phyloP scores from a whole-genome alignment of 2,329 filamentous ascomycete genomes.

The Bertia moriformis region DNA sequence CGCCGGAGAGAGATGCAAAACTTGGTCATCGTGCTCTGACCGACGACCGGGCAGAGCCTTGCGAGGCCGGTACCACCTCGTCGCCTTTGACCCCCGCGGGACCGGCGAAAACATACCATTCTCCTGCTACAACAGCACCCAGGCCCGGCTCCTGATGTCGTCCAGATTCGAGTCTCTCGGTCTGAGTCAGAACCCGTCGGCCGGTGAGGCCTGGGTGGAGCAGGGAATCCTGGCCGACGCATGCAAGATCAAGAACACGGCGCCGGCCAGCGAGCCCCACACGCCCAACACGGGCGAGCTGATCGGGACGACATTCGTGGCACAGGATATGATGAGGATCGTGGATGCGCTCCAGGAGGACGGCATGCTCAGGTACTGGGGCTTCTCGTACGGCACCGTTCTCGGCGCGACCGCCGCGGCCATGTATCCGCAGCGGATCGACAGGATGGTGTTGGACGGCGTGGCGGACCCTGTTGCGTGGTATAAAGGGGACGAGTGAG shows the following conservation, averaged over 20 bases:
- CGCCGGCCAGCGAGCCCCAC: too few relatives aligned
- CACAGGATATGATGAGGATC: conserved; percentile 21
- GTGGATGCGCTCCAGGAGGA: conserved; percentile 21
- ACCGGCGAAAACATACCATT: conserved; percentile 8
- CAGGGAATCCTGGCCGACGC: conserved; percentile 6
- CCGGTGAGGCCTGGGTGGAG: conserved; percentile 7
- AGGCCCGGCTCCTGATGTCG: background rate
- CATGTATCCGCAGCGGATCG: conserved; percentile 25
- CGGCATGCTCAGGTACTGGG: conserved; percentile 19
- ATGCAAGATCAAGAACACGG: conserved; percentile 9
- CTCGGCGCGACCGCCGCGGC: conserved; percentile 21
- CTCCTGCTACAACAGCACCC: conserved; percentile 6
- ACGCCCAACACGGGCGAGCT: conserved; percentile 10
- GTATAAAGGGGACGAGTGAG: too few relatives aligned
- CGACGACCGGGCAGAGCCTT: too few relatives aligned
- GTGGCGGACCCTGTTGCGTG: conserved; percentile 16
- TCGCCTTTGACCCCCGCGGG: conserved; percentile 9
- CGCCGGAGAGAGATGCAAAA: too few relatives aligned
- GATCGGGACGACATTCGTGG: conserved; percentile 16
- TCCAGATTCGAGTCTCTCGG: background rate
- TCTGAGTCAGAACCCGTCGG: conserved; percentile 4
- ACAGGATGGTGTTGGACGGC: conserved; percentile 21
- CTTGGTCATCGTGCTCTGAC: too few relatives aligned
- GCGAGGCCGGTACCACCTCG: conserved; percentile 6
- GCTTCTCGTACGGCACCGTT: conserved; percentile 23